Conservation (phyloP, 2,329 filamentous ascomycete genomes). For the Thielaviopsis populi region DNA sequence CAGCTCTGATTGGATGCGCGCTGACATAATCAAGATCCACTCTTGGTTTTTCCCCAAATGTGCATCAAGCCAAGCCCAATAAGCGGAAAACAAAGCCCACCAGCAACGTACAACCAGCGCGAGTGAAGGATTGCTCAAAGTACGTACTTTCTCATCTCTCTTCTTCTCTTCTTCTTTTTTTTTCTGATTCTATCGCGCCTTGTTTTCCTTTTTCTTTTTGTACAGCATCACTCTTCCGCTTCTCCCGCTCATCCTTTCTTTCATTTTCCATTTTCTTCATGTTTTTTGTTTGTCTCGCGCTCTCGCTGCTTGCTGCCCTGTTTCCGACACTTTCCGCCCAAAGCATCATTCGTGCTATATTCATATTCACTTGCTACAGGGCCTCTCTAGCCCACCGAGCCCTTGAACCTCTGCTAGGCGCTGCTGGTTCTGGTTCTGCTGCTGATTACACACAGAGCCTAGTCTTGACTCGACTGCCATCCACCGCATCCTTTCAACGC, state of each 20-base stretch:
- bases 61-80: slow-evolving; percentile 4
- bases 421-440: neutral
- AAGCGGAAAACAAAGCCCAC: neutral
- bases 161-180: neutral
- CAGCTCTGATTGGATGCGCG: slow-evolving; percentile 5
- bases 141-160: neutral
- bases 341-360: neutral
- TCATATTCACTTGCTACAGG: neutral
- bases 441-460: neutral
- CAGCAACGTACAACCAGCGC: neutral
- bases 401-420: neutral
- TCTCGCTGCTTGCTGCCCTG: no score
- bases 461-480: neutral
- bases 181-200: neutral
- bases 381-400: neutral
- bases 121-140: neutral
- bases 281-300: no score
- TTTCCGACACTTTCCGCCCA: neutral
- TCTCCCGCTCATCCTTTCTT: neutral
- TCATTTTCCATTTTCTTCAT: neutral
- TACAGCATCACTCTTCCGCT: neutral
- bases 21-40: slow-evolving; percentile 8
- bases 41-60: slow-evolving; percentile 4
- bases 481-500: neutral
- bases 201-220: neutral